Evolutionary conservation across 2,329 filamentous ascomycete species (phyloP), one percentile per base, ranked within the genome.

Genomic region (Rosellinia necatrix): DNA sequence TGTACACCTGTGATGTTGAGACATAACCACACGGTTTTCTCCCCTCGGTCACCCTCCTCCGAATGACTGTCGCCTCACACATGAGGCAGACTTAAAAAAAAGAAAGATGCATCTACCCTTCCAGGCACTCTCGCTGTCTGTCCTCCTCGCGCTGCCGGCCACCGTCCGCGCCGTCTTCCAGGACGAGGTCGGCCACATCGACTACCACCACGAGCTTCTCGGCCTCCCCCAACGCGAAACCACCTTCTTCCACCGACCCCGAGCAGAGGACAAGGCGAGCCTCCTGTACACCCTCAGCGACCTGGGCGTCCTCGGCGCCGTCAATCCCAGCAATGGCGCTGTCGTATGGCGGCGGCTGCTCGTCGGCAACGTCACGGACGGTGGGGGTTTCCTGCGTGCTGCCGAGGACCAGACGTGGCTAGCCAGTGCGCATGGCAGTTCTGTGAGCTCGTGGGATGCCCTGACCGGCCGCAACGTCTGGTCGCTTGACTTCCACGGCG

Each of bases 231-330:
- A 89, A 71, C 79, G 84, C 71, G 85, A 90, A 61, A 90, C 91
- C 59, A 97, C 93, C 65, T 96, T 97, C 82, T 97, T 97, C 84
- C 91, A 97, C 76, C 88, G 87, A 65, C 93, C 94, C 34, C 83
- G 89, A 68, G 81, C 84, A 60, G 84, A 87, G 64, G 92, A 93
- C 60, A 91, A 90, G 73, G 92, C 92, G 30, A 93, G 90, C 50
- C 81, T 99, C 32, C 81, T 99, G 49, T 99, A 97, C 73, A 96
- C 94, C 0, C 78, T 97, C 40, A 96, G 91, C 62, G 90, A 97
- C 55, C 82, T 92, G 44, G 85, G 87, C 32, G 83, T 97, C 2
- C 75, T 99, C 15, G 94, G 91, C 44, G 93, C 93, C 1, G 82
- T 97, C 42, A 96, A 97, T 66, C 94, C 94, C 1, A 89, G 87